A percentile compares a stretch with the other conserved stretches of the same genome.
Evolutionary conservation across 2,329 filamentous ascomycete species (phyloP).

Genomic region (Teratosphaeria viscida): DNA sequence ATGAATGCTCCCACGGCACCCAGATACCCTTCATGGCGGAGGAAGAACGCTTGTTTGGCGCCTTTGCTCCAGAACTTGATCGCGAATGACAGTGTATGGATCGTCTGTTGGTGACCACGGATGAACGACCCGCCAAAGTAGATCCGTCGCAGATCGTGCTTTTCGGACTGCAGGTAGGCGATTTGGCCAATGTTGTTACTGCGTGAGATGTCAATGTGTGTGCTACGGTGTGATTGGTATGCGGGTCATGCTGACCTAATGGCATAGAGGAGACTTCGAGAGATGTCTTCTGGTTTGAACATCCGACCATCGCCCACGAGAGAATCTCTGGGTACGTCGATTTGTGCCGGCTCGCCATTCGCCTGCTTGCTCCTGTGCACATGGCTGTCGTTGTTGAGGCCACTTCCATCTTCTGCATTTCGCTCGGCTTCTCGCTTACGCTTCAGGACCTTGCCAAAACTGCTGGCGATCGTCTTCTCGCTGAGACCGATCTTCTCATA

Average conservation of each 20-base stretch:
- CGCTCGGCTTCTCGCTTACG: conserved; percentile 78
- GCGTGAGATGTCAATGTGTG: conserved; percentile 17
- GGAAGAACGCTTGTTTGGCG: conserved; percentile 86
- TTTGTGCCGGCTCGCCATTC: conserved; percentile 9
- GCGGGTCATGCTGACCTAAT: conserved; percentile 45
- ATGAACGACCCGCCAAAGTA: conserved; percentile 98
- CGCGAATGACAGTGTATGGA: conserved; percentile 93
- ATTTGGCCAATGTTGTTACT: conserved; percentile 98
- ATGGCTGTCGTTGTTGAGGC: conserved; percentile 44
- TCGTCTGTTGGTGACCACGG: conserved; percentile 89
- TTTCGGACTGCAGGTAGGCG: conserved; percentile 91
- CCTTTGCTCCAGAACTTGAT: conserved; percentile 97
- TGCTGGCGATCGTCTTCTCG: conserved; percentile 88
- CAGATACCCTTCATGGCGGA: conserved; percentile 91
- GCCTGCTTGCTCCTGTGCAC: conserved; percentile 20
- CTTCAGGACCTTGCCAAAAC: conserved; percentile 92
- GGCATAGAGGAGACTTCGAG: conserved; percentile 81
- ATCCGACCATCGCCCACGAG: conserved; percentile 33
- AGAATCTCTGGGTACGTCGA: conserved; percentile 21
- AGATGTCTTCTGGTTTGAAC: conserved; percentile 78
- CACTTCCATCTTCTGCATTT: conserved; percentile 62
- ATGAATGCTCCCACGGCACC: conserved; percentile 90
- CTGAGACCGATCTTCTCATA: conserved; percentile 96
- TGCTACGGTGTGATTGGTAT: background rate
- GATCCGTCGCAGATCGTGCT: conserved; percentile 81